Evolutionary conservation across 2,329 filamentous ascomycete genomes (phyloP), one percentile per base, ranked within the genome.

Genomic region (Moelleriella libera): DNA sequence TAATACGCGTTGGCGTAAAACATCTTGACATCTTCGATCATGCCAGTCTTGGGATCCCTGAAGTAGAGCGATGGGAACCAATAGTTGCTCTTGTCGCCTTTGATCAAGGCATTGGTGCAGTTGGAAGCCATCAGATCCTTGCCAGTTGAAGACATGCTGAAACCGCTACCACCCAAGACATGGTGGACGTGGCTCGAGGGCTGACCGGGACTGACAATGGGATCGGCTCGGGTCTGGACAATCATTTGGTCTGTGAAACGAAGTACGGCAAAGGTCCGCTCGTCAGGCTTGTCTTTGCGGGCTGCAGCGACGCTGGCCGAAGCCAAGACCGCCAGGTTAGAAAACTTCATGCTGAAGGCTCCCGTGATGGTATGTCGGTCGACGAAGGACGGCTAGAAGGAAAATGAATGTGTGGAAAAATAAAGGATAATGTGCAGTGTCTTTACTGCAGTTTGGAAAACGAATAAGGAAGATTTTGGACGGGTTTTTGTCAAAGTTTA

Each of bases 1-100:
- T 90, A 89, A 69, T 92, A 92, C 51, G 76, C 76, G 58, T 82
- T 81, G 75, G 83, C 80, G 60, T 86, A 86, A 57, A 82, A 80
- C 51, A 85, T 66, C 43, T 79, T 71, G 14, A 88, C 84, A 37
- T 74, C 71, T 61, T 81, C 76, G 54, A 86, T 78, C 46, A 71
- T 73, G 45, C 75, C 76, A 53, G 80, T 77, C 54, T 74, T 66
- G 56, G 78, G 72, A 53, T 83, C 75, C 54, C 72, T 67, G 64
- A 82, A 88, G 65, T 81, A 88, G 3, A 89, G 66, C 30, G 71
- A 69, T 1, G 85, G 84, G 48, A 81, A 79, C 85, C 85, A 89
- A 69, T 90, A 89, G 63, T 83, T 83, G 55, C 76, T 83, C 59
- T 78, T 71, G 64, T 88, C 84, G 47, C 76, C 76, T 55, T 73